Evolutionary conservation across 352 stramenopile species (phyloP).

Genomic region (Aphanomyces euteiches): DNA sequence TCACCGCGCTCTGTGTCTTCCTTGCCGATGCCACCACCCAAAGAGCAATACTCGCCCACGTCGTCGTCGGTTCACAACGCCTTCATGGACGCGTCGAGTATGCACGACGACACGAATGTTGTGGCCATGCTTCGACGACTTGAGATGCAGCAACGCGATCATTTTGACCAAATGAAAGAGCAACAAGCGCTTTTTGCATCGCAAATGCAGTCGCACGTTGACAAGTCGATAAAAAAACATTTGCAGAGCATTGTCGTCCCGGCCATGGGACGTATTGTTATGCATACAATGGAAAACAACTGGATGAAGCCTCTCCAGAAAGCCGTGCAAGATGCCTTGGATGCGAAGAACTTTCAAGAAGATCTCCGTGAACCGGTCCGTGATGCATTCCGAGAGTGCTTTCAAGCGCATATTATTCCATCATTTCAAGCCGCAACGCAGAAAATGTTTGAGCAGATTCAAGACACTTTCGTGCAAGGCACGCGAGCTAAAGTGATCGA

Average conservation of each 20-base stretch:
- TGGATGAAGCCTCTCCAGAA: slow-evolving; percentile 83
- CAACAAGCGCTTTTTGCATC: slow-evolving; percentile 61
- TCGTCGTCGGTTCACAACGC: slow-evolving; percentile 67
- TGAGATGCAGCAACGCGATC: slow-evolving; percentile 60
- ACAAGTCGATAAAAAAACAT: slow-evolving; percentile 82
- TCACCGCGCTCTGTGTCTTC: slow-evolving; percentile 31
- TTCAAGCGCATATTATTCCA: slow-evolving; percentile 82
- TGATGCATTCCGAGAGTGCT: slow-evolving; percentile 81
- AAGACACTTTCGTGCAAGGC: slow-evolving; percentile 74
- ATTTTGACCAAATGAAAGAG: slow-evolving; percentile 67
- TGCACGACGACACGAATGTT: slow-evolving; percentile 61
- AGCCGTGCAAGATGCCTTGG: slow-evolving; percentile 59
- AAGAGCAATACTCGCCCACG: slow-evolving; percentile 55
- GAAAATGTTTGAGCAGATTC: slow-evolving; percentile 88
- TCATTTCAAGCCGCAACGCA: slow-evolving; percentile 83
- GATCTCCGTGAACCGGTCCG: slow-evolving; percentile 74
- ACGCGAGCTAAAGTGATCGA: slow-evolving; percentile 54
- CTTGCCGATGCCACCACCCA: slow-evolving; percentile 48
- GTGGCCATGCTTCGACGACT: slow-evolving; percentile 64
- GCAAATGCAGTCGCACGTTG: slow-evolving; percentile 60
- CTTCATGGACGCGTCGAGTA: slow-evolving; percentile 65
- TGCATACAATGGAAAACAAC: slow-evolving; percentile 87
- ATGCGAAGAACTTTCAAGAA: slow-evolving; percentile 34
- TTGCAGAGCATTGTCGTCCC: slow-evolving; percentile 75
- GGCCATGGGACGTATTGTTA: slow-evolving; percentile 78